These are phyloP conservation scores for Euphrasia confusa DNA, from an alignment of 257 asterid genomes.

Conservation along the genomic window DNA sequence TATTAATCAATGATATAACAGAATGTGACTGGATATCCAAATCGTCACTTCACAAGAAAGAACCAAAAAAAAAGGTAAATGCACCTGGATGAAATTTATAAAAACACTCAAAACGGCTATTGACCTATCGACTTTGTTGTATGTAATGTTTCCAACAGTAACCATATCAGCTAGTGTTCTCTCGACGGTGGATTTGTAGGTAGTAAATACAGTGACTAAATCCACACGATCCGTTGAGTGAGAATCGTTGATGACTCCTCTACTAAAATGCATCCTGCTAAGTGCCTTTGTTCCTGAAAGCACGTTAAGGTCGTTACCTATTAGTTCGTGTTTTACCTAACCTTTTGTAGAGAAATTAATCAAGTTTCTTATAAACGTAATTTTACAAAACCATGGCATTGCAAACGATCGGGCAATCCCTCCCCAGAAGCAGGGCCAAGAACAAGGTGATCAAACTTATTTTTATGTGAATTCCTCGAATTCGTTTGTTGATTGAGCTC, in stretches of 20 bases:
- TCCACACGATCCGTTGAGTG: slow-evolving; percentile 38
- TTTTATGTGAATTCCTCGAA: slow-evolving; percentile 30
- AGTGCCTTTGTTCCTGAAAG: slow-evolving; percentile 70
- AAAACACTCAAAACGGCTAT: slow-evolving; percentile 71
- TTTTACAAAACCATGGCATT: slow-evolving; percentile 59
- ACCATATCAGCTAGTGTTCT: slow-evolving; percentile 46
- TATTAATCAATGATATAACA: neutral
- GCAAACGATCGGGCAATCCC: slow-evolving; percentile 72
- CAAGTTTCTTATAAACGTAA: neutral
- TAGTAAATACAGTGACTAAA: slow-evolving; percentile 72
- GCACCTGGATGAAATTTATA: slow-evolving; percentile 84
- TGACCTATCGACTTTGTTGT: slow-evolving; percentile 75
- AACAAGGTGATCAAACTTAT: slow-evolving; percentile 62
- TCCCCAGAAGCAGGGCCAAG: slow-evolving; percentile 89
- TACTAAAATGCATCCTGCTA: slow-evolving; percentile 43
- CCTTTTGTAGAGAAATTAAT: neutral
- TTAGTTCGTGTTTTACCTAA: slow-evolving; percentile 6
- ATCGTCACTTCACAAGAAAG: slow-evolving; percentile 32
- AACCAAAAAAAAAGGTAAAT: neutral
- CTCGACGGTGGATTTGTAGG: slow-evolving; percentile 51
- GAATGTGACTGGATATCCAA: slow-evolving; percentile 3
- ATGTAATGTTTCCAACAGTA: slow-evolving; percentile 66
- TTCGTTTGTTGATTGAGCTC: slow-evolving; percentile 43
- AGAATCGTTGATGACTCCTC: slow-evolving; percentile 22
- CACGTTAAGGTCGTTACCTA: slow-evolving; percentile 2